Evolutionary conservation across 2,329 filamentous ascomycete species (phyloP).

Genomic region (Polytolypa hystricis): DNA sequence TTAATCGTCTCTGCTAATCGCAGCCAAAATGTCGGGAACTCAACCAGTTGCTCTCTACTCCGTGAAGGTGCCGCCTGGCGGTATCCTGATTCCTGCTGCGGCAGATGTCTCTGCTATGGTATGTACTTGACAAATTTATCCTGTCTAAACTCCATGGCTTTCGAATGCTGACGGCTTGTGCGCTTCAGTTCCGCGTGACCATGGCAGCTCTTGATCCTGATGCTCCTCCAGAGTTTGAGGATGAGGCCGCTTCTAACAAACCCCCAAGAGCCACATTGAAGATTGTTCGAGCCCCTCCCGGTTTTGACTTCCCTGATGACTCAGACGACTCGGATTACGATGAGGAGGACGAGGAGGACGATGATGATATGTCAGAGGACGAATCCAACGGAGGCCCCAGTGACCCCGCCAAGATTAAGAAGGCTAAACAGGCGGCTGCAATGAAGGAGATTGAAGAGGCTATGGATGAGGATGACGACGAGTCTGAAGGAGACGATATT

Average conservation of each 20-base stretch:
- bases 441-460: constrained; percentile 66
- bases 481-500: constrained; percentile 60
- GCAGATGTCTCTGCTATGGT: constrained; percentile 75
- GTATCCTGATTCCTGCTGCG: constrained; percentile 67
- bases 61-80: constrained; percentile 78
- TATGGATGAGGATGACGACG: constrained; percentile 44
- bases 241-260: constrained; percentile 49
- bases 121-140: constrained; percentile 32
- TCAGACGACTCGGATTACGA: constrained; percentile 50
- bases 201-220: constrained; percentile 97
- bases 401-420: constrained; percentile 81
- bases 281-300: constrained; percentile 63
- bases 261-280: constrained; percentile 77
- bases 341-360: constrained; percentile 51
- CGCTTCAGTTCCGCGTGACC: constrained; percentile 86
- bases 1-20: no score
- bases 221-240: constrained; percentile 57
- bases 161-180: constrained; percentile 19
- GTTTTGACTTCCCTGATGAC: constrained; percentile 47
- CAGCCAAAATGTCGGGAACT: constrained; percentile 40
- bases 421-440: constrained; percentile 67
- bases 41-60: constrained; percentile 74
- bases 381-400: constrained; percentile 82
- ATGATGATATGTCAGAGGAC: constrained; percentile 46
- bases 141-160: not conserved